Conservation (phyloP, 1,284 basidiomycete genomes). For the Mycocalia duriaeana region DNA sequence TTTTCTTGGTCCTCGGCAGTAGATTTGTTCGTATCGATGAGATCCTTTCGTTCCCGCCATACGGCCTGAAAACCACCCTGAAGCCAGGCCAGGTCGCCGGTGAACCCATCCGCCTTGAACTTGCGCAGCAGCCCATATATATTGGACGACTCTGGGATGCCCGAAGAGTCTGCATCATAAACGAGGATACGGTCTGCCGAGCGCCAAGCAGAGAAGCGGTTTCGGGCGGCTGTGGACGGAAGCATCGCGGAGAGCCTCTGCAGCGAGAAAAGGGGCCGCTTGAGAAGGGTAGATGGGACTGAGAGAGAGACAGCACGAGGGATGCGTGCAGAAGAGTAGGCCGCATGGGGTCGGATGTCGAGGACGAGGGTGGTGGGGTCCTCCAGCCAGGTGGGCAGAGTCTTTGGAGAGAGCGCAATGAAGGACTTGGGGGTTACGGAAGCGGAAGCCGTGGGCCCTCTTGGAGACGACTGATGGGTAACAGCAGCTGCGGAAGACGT, state of each 20-base stretch:
- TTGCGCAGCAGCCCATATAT: conserved; percentile 81
- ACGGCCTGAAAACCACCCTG: conserved; percentile 77
- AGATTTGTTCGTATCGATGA: conserved; percentile 47
- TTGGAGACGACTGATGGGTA: conserved; percentile 2
- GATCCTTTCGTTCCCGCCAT: conserved; percentile 46
- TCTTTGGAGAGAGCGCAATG: conserved; percentile 19
- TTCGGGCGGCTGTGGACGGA: conserved; percentile 48
- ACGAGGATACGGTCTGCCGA: conserved; percentile 63
- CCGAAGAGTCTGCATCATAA: conserved; percentile 73
- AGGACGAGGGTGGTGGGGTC: conserved; percentile 48
- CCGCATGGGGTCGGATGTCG: conserved; percentile 84
- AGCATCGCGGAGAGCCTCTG: conserved; percentile 75
- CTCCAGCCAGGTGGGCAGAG: conserved; percentile 25
- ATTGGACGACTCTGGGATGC: conserved; percentile 61
- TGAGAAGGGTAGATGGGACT: conserved; percentile 92
- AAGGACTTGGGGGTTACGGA: conserved; percentile 9
- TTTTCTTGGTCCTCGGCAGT: conserved; percentile 52
- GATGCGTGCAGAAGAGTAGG: conserved; percentile 63
- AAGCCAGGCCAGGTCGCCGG: conserved; percentile 68
- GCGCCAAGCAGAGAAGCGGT: conserved; percentile 58
- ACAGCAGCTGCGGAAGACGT: conserved; percentile 1
- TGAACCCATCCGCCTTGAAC: conserved; percentile 70
- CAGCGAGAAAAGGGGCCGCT: conserved; percentile 79
- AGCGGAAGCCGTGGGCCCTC: too few relatives aligned
- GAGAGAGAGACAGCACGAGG: too few relatives aligned